Base-by-base conservation (phyloP, 352 stramenopile species). In the Pythium periplocum region DNA sequence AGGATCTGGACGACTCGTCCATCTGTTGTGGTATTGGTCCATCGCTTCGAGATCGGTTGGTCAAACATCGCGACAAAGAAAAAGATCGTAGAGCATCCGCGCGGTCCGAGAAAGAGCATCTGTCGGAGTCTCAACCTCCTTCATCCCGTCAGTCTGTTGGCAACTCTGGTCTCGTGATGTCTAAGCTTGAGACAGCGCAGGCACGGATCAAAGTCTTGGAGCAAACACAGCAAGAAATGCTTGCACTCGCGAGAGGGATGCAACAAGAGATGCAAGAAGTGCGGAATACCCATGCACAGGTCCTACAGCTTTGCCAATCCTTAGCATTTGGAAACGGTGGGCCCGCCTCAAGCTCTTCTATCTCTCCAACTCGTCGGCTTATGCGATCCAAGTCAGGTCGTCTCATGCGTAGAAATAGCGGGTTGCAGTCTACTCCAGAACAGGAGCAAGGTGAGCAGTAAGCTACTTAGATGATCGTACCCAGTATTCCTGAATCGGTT, bases 11-110 rank as follows among this genome's bases (percentile, higher is more conserved):
- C 9, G 62, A 68, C 52, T 39, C 55, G 0, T 64, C 47, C 3
- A 62, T 73, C 30, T 59, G 51, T 31, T 67, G 61, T 41, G 65
- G 61, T 9, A 55, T 73, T 36, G 49, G 37, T 12, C 48, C 11
- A 3, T 38, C 52, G 12, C 46, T 73, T 3, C 55, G 52, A 26
- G 48, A 68, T 2, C 53, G 62, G n/a, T 45, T 73, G 5, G 45
- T 57, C 1, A 45, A 51, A 26, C 48, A 65, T 8, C 52, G 61
- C 6, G 55, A 68, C 39, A 43, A 54, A 49, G 47, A 58, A 12
- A 8, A 12, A 42, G 7, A 26, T 26, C 17, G 17, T 26, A 26
- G 17, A 26, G 17, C 17, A 26, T 26, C 17, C 17, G 17, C 17
- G 17, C 17, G 9, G 2, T 4, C 2, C 1, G 38, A 40, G 34